Evolutionary conservation across 208 protist species (phyloP), one percentile per base, ranked within the genome.

Genomic region (Trypanosomatidae sp.): DNA sequence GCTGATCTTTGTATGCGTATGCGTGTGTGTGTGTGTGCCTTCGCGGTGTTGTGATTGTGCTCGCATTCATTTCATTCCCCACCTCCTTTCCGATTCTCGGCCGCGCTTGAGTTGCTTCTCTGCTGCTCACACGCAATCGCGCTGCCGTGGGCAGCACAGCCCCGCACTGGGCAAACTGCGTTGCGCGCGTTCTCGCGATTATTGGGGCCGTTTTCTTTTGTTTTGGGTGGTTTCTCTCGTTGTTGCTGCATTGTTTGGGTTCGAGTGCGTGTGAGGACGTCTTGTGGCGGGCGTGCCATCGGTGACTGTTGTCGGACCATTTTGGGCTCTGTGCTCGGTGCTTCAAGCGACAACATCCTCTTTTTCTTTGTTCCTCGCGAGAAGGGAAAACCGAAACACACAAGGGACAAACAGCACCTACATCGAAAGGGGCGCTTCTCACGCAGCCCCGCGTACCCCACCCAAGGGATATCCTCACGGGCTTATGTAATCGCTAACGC

Each of bases 21-120:
- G 60, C 44, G 60, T 66, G 60, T 44, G 64, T 69, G 15, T 46
- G 25, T 69, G 28, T 56, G 28, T 56, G 50, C 25, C 43, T 66
- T 44, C 22, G 36, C 9, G 22, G 15, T 50, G 19, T 19, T 39
- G 12, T 41, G 28, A 22, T 3, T 12, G 19, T 44, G 4, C 17
- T 22, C 6, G 28, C 59, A 10, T 25, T 3, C 28, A 44, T 65
- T n/a, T 55, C 50, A 25, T 55, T n/a, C 50, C 50, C 50, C 50
- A 19, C 12, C 12, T 41, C 13, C 6, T 10, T 33, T 65, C 36
- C 33, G 50, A 55, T n/a, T 25, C 25, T 59, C 25, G 10, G 25
- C 33, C 36, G 59, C 53, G 15, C 25, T 33, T 25, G 53, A 28
- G 25, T 19, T 59, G 4, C 25, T 59, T 28, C 15, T 13, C 53